A percentile compares a stretch with the other conserved stretches of the same genome.
Conservation (phyloP, 257 asterid genomes). For the Petunia secreta region DNA sequence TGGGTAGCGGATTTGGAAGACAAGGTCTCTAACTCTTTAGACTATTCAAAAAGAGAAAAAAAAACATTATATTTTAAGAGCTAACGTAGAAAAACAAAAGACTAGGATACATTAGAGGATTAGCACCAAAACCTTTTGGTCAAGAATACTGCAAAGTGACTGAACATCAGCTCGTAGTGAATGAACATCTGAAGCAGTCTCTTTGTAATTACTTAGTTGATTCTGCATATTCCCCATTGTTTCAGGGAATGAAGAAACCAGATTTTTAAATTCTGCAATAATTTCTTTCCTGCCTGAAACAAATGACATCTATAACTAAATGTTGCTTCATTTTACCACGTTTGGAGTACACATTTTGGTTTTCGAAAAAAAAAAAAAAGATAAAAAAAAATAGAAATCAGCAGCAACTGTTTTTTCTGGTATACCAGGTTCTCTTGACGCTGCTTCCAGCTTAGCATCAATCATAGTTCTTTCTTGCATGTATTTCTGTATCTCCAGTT, state of each 20-base stretch:
- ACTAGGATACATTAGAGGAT: constrained; percentile 10
- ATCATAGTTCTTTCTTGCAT: constrained; percentile 55
- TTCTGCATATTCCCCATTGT: constrained; percentile 89
- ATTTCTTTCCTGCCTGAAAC: constrained; percentile 88
- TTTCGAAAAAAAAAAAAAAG: not conserved
- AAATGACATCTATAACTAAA: constrained; percentile 26
- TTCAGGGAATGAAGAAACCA: constrained; percentile 91
- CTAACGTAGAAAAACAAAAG: constrained; percentile 22
- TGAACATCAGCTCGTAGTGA: constrained; percentile 73
- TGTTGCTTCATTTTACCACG: constrained; percentile 19
- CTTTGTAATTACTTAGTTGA: constrained; percentile 78
- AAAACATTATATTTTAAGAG: constrained; percentile 21
- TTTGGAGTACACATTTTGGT: constrained; percentile 6
- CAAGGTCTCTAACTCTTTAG: constrained; percentile 63
- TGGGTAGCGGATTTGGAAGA: constrained; percentile 71
- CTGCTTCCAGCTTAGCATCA: constrained; percentile 70
- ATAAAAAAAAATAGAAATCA: not conserved
- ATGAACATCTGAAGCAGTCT: constrained; percentile 77
- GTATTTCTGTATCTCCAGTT: constrained; percentile 64
- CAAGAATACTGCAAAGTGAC: constrained; percentile 65
- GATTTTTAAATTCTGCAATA: constrained; percentile 72
- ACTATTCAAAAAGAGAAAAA: constrained; percentile 46
- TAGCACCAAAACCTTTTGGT: constrained; percentile 60
- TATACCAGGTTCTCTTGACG: constrained; percentile 81
- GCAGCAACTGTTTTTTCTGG: constrained; percentile 5